Evolutionary conservation across 129 eudicot genomes (phyloP), one percentile per base, ranked within the genome.

Genomic region (Flaveria trinervia): DNA sequence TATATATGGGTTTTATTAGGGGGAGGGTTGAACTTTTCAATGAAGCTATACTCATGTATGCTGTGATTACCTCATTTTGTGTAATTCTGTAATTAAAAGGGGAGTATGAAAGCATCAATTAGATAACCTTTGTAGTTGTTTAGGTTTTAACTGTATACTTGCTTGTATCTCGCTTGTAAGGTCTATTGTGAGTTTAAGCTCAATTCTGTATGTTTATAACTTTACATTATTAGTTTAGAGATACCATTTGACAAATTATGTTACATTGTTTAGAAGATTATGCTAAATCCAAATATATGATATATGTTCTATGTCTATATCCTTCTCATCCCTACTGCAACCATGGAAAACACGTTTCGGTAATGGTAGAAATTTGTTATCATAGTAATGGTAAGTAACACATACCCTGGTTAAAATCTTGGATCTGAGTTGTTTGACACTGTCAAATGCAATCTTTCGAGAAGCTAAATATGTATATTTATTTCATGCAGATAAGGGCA

Each of bases 401-500:
- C 22, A 20, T 20, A 20, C 22, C 22, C 22, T 20, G 22, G 22
- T 20, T 20, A 20, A 20, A 20, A 20, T 20, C 22, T 20, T 20
- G 22, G 22, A 20, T 20, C 22, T 20, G 22, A 20, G 22, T 20
- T 20, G 22, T 20, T 20, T 20, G 22, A 20, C 22, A 20, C 22
- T 20, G 12, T 28, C 55, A 50, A 50, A 13, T 43, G 33, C 76
- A 72, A 41, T 14, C 55, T 7, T 73, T 20, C 14, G 1, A 17
- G 16, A 12, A 23, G 60, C 15, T 61, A 60, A 60, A 17, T 28
- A 17, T 56, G 25, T 18, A 2, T 11, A 17, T 65, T 55, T 48
- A 33, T 28, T 61, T 55, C n/a, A 66, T 64, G 84, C 10, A 82
- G 85, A 79, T 60, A 55, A 80, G 10, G 73, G 56, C 49, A 44